phyloP scores from a whole-genome alignment of 2,329 filamentous ascomycete species.

The Penicillium capsulatum region DNA sequence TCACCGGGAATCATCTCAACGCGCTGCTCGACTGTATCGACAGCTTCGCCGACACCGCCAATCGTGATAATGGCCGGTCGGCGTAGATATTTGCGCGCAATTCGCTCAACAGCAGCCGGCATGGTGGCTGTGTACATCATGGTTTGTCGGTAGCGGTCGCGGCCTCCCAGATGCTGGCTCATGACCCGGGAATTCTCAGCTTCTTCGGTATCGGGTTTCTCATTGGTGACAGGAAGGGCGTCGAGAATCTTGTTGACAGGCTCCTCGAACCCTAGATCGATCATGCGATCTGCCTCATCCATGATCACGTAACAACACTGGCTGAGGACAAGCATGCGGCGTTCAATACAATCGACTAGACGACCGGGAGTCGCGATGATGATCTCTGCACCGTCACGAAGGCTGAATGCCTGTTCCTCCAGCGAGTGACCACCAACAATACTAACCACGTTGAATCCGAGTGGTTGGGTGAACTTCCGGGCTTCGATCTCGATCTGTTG shows the following conservation, averaged over 20 bases:
- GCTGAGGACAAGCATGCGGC: conserved; percentile 82
- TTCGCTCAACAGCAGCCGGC: conserved; percentile 86
- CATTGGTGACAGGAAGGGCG: conserved; percentile 83
- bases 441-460: conserved; percentile 92
- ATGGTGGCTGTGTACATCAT: conserved; percentile 99
- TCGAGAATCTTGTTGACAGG: conserved; percentile 96
- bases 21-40: conserved; percentile 95
- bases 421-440: conserved; percentile 96
- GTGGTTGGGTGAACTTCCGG: conserved; percentile 80
- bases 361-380: conserved; percentile 98
- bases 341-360: conserved; percentile 93
- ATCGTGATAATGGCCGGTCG: conserved; percentile 92
- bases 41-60: conserved; percentile 88
- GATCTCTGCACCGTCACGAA: conserved; percentile 91
- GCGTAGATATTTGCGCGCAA: conserved; percentile 93
- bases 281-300: conserved; percentile 99
- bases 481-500: conserved; percentile 97
- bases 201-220: conserved; percentile 90
- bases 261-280: conserved; percentile 96
- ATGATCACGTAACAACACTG: conserved; percentile 99
- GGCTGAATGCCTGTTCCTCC: conserved; percentile 85
- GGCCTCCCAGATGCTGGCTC: conserved; percentile 69
- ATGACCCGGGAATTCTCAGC: conserved; percentile 85
- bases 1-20: conserved; percentile 88
- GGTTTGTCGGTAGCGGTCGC: conserved; percentile 84